Base-by-base conservation (phyloP, 306 rosid species). In the Quercus cerris region DNA sequence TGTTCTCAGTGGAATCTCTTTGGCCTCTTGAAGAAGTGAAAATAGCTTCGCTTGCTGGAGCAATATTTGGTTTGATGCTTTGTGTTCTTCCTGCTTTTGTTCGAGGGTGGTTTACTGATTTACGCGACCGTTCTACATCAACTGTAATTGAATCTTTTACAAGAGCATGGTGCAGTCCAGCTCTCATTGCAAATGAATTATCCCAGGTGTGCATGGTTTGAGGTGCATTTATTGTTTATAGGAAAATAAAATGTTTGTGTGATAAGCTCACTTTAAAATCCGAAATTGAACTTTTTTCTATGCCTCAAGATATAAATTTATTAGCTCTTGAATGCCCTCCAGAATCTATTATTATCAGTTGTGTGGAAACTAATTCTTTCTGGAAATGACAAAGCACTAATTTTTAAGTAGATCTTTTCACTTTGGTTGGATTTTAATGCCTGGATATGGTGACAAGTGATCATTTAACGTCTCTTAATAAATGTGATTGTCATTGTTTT, bases 61-160 rank as follows among this genome's bases (percentile, higher is more conserved):
- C 94, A 82, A 81, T 91, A 75, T 93, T 81, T 82, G 98, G 97
- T 67, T 79, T 90, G 84, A 95, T 93, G 99, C 94, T 95, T 71
- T 85, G 84, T 80, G 86, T 93, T 87, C 97, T 95, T 83, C 99
- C 99, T 56, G 99, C 99, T 72, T 95, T 93, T 83, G 95, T 95
- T 54, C 94, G 99, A 71, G 91, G 87, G 74, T 95, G 99, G 99
- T 91, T 89, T 79, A 86, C 82, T 75, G 85, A 88, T 83, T 79
- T 95, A 81, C 99, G 97, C 52, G 97, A 95, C 76, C 99, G 99
- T 67, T 89, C 88, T 63, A 75, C 74, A 25, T 89, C 86, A 64
- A 79, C 85, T 85, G 88, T 46, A 80, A 90, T 93, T 84, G 99
- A 95, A 85, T 93, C 92, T 80, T 93, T 91, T 81, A 95, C 98